Evolutionary conservation across 371 early-diverging fungal genomes (phyloP).

Genomic region (Circinella minor): DNA sequence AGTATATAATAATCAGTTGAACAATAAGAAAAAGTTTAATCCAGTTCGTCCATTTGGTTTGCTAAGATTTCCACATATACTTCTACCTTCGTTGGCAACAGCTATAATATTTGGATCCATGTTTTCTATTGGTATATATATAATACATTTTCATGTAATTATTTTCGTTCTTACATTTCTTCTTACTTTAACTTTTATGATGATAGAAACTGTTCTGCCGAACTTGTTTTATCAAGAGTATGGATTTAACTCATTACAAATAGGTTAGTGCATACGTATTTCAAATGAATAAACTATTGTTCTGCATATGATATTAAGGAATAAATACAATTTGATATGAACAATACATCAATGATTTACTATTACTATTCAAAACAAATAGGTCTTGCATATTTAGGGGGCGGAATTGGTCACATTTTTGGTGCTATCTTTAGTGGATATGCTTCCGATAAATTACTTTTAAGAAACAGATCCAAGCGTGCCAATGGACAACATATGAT

Average conservation of each 20-base stretch:
- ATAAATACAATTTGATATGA: no score
- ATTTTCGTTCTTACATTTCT: no score
- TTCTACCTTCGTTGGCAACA: conserved; percentile 44
- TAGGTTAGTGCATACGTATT: conserved; percentile 21
- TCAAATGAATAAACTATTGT: no score
- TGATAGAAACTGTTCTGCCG: conserved; percentile 41
- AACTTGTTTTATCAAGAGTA: conserved; percentile 31
- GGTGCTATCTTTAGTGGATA: conserved; percentile 36
- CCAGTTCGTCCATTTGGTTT: conserved; percentile 37
- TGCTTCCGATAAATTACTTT: conserved; percentile 30
- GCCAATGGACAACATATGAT: conserved; percentile 22
- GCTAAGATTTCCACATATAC: conserved; percentile 52
- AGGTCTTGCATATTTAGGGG: conserved; percentile 35
- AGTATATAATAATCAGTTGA: background rate
- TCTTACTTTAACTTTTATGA: no score
- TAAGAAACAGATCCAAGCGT: conserved; percentile 29
- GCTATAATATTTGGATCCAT: conserved; percentile 57
- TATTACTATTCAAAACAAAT: no score
- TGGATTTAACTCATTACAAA: conserved; percentile 42
- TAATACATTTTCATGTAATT: no score
- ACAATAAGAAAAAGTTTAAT: conserved; percentile 23
- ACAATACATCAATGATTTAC: no score
- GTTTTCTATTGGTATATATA: conserved; percentile 32
- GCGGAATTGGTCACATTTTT: conserved; percentile 48
- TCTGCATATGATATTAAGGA: no score